Evolutionary conservation across 2,329 filamentous ascomycete genomes (phyloP).

Genomic region (Fusarium hostae): DNA sequence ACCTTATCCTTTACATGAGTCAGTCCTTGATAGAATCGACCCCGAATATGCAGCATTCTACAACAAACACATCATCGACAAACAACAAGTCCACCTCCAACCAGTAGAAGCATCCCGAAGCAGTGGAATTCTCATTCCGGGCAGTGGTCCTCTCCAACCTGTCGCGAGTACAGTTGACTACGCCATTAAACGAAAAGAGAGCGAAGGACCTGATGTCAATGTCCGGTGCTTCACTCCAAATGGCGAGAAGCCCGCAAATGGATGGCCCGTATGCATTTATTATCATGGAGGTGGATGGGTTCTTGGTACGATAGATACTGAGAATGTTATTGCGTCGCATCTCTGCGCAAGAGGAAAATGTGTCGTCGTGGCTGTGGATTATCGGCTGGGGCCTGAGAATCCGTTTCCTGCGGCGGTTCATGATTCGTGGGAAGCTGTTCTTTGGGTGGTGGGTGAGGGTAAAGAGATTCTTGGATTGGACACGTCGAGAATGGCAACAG

Average conservation of each 20-base stretch:
- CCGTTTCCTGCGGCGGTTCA: constrained; percentile 11
- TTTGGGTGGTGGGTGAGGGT: neutral
- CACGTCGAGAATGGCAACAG: neutral
- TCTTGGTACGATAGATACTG: constrained; percentile 10
- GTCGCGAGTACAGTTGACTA: neutral
- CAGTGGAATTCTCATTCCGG: neutral
- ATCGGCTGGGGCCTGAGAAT: neutral
- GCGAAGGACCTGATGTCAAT: neutral
- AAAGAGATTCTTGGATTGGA: neutral
- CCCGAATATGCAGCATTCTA: constrained; percentile 2
- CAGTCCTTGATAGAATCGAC: neutral
- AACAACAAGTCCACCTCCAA: constrained; percentile 19
- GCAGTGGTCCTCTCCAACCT: neutral
- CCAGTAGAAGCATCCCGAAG: neutral
- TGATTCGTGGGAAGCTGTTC: constrained; percentile 18
- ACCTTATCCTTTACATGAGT: constrained; percentile 7
- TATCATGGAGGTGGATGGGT: constrained; percentile 23
- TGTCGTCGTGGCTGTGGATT: constrained; percentile 15
- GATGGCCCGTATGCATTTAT: constrained; percentile 20
- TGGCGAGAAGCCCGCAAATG: neutral
- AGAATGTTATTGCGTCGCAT: constrained; percentile 20
- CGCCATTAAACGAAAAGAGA: constrained; percentile 5
- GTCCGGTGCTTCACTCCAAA: constrained; percentile 5
- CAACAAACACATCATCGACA: constrained; percentile 23
- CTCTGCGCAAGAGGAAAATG: neutral